Percentiles rank a stretch among this genome's conserved stretches.
Conservation (phyloP, 306 rosid genomes). For the Psophocarpus tetragonolobus region DNA sequence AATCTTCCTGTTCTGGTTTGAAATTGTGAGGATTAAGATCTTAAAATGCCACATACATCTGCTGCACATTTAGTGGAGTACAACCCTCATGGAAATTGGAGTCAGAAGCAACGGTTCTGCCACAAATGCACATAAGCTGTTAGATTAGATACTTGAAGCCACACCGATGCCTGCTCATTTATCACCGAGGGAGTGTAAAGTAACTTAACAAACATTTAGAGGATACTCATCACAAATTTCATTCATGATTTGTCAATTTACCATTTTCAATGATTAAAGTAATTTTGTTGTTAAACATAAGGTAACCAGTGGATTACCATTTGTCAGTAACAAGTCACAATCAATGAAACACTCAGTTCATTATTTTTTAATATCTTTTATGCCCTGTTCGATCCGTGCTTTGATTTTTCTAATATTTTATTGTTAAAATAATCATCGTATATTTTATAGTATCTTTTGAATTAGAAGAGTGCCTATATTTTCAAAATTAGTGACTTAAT, state of each 20-base stretch:
- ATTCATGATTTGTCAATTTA: conserved; percentile 7
- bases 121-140: conserved; percentile 19
- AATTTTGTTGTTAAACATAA: background rate
- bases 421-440: background rate
- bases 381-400: background rate
- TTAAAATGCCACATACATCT: background rate
- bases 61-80: conserved; percentile 19
- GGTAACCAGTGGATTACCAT: background rate
- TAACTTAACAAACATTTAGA: conserved; percentile 19
- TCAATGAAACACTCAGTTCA: background rate
- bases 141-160: conserved; percentile 27
- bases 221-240: conserved; percentile 11
- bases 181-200: background rate
- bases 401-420: background rate
- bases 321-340: background rate
- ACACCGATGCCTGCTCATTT: conserved; percentile 19
- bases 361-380: background rate
- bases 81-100: conserved; percentile 26
- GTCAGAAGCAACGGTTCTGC: conserved; percentile 29
- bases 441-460: background rate
- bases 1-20: conserved; percentile 16
- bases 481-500: background rate
- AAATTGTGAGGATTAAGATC: conserved; percentile 29
- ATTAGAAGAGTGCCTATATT: background rate
- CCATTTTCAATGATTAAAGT: background rate